phyloP scores from a whole-genome alignment of 305 asterid species.

The Caryopteris hybrid region DNA sequence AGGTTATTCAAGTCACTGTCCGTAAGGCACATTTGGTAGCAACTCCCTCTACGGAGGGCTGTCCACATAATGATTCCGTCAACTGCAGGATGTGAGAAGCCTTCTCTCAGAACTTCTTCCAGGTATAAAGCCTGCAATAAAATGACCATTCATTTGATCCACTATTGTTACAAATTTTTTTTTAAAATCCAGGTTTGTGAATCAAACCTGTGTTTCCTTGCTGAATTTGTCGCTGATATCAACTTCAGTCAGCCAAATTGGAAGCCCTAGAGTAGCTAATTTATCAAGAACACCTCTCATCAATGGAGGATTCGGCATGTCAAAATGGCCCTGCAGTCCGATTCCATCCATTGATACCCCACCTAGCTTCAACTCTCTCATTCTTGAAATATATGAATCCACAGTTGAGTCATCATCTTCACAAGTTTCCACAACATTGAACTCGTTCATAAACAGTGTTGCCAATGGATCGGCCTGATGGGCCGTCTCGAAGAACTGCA shows the following conservation, averaged over 20 bases:
- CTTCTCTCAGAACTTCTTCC: slow-evolving; percentile 68
- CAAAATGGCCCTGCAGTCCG: slow-evolving; percentile 79
- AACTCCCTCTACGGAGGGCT: slow-evolving; percentile 53
- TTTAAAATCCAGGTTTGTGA: no score
- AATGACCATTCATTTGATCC: no score
- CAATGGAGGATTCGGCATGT: slow-evolving; percentile 52
- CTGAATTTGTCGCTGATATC: slow-evolving; percentile 48
- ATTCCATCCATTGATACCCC: slow-evolving; percentile 63
- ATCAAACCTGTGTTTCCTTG: slow-evolving; percentile 51
- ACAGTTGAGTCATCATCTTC: slow-evolving; percentile 49
- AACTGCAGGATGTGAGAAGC: slow-evolving; percentile 63
- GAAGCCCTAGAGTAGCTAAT: slow-evolving; percentile 58
- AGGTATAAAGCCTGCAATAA: slow-evolving; percentile 46
- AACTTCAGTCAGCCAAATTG: slow-evolving; percentile 87
- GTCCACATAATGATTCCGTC: slow-evolving; percentile 70
- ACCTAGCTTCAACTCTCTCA: slow-evolving; percentile 44
- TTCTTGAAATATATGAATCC: slow-evolving; percentile 37
- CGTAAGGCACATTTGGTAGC: slow-evolving; percentile 82
- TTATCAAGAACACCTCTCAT: slow-evolving; percentile 70
- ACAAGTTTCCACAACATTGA: slow-evolving; percentile 69
- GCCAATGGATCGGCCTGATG: slow-evolving; percentile 57
- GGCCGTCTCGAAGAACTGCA: slow-evolving; percentile 44
- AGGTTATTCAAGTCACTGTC: slow-evolving; percentile 55
- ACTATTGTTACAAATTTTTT: no score
- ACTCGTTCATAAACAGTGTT: slow-evolving; percentile 63